A percentile compares a stretch with the other conserved stretches of the same genome.
Conservation (phyloP, 805 yeast species). For the Monosporozyma unispora region DNA sequence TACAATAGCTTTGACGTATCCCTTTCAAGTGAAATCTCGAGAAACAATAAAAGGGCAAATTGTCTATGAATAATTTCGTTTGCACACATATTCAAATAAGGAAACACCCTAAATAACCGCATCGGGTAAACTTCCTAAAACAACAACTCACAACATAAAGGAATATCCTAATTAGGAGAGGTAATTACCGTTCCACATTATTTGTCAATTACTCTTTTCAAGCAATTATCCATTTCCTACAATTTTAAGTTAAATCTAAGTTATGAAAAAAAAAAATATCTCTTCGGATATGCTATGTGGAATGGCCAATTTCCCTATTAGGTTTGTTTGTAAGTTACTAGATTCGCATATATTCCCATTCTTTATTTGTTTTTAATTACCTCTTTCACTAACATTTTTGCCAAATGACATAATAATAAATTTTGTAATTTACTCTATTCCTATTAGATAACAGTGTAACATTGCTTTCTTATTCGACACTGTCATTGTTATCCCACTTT, state of each 20-base stretch:
- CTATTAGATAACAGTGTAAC: not conserved
- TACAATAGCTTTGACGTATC: too few species aligned
- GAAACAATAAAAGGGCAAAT: too few species aligned
- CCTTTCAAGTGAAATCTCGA: too few species aligned
- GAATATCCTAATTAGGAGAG: not conserved
- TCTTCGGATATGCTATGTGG: not conserved
- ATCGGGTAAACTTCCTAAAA: not conserved
- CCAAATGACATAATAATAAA: not conserved
- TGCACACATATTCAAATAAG: not conserved
- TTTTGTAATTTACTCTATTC: not conserved
- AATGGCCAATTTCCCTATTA: not conserved
- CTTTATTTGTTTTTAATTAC: not conserved
- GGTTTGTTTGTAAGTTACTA: not conserved
- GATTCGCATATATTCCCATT: not conserved
- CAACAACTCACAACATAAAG: not conserved
- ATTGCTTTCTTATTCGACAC: too few species aligned
- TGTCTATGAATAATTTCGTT: too few species aligned
- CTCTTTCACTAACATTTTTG: not conserved
- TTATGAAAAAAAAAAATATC: not conserved
- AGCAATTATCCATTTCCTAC: not conserved
- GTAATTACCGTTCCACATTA: not conserved
- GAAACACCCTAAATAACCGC: not conserved
- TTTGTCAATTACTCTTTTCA: not conserved
- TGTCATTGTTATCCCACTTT: not conserved
- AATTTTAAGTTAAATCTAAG: too few species aligned